These are phyloP conservation scores for Pichia sp. DNA, from an alignment of 1,139 yeast genomes.

Conservation along the genomic window DNA sequence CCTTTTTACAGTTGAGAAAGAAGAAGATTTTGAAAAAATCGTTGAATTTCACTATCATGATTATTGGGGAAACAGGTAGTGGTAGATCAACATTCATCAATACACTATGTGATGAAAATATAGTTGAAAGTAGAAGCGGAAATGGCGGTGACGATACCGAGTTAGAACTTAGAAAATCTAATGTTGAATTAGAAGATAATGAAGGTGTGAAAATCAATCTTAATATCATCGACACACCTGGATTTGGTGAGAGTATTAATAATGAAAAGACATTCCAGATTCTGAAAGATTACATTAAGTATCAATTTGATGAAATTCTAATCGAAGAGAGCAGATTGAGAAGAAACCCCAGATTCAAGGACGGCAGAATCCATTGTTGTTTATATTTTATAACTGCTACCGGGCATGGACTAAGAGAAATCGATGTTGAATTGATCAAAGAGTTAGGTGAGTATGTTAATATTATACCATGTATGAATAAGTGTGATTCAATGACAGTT, in stretches of 20 bases:
- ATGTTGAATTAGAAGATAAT: slow-evolving; percentile 61
- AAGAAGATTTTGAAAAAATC: slow-evolving; percentile 52
- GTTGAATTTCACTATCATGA: slow-evolving; percentile 54
- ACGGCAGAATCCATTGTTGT: slow-evolving; percentile 68
- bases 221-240: slow-evolving; percentile 69
- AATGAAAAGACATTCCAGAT: slow-evolving; percentile 56
- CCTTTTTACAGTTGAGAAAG: slow-evolving; percentile 38
- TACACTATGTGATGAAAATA: slow-evolving; percentile 78
- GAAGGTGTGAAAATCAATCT: slow-evolving; percentile 66
- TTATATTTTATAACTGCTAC: slow-evolving; percentile 68
- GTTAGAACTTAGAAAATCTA: slow-evolving; percentile 43
- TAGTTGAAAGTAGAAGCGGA: slow-evolving; percentile 35
- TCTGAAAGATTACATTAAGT: slow-evolving; percentile 70
- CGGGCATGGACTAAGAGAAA: slow-evolving; percentile 71
- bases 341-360: slow-evolving; percentile 77
- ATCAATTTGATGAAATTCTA: slow-evolving; percentile 86
- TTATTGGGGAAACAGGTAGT: slow-evolving; percentile 52
- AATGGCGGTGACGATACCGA: slow-evolving; percentile 32
- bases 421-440: slow-evolving; percentile 73
- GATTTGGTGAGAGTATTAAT: slow-evolving; percentile 67
- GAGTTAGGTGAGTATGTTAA: slow-evolving; percentile 75
- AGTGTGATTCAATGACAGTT: slow-evolving; percentile 80
- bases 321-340: slow-evolving; percentile 88
- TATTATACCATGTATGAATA: slow-evolving; percentile 79
- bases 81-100: slow-evolving; percentile 58